phyloP scores from a whole-genome alignment of 2,329 filamentous ascomycete genomes.

The Sclerotinia borealis region DNA sequence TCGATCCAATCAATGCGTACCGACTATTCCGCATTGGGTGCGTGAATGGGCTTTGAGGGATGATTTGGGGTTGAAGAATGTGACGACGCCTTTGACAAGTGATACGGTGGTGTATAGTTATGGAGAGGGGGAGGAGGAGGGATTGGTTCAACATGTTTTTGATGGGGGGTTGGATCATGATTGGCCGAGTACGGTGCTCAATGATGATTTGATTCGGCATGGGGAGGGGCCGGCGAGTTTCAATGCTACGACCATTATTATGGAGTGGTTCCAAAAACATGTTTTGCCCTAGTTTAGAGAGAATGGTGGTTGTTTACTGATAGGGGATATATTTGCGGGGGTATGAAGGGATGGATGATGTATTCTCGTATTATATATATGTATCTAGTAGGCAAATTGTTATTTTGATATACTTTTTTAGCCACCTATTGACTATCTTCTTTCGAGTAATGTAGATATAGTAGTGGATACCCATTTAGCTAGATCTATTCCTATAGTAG shows the following conservation, averaged over 20 bases:
- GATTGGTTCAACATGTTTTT: slow-evolving; percentile 14
- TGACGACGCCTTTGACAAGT: background rate
- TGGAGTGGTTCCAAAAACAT: slow-evolving; percentile 13
- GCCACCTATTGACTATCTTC: too few relatives aligned
- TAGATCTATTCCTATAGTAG: too few relatives aligned
- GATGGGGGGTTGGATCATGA: slow-evolving; percentile 11
- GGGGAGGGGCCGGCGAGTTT: slow-evolving; percentile 5
- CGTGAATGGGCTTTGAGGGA: slow-evolving; percentile 15
- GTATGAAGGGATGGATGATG: too few relatives aligned
- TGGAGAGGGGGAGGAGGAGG: slow-evolving; percentile 10
- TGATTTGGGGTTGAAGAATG: slow-evolving; percentile 6
- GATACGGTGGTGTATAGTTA: slow-evolving; percentile 12
- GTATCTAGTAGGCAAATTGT: too few relatives aligned
- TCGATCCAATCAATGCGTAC: slow-evolving; percentile 39
- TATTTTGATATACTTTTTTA: too few relatives aligned
- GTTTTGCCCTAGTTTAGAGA: background rate
- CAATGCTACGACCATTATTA: slow-evolving; percentile 14
- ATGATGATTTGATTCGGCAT: slow-evolving; percentile 9
- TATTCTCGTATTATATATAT: too few relatives aligned
- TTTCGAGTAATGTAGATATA: too few relatives aligned
- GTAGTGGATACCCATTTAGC: too few relatives aligned
- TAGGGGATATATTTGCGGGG: too few relatives aligned
- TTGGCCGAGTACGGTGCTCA: slow-evolving; percentile 16
- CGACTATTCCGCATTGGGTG: slow-evolving; percentile 34
- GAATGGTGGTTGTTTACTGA: too few relatives aligned